A percentile compares a stretch with the other conserved stretches of the same genome.
Evolutionary conservation across 2,329 filamentous ascomycete genomes (phyloP).

Genomic region (Botryosphaeria dothidea): DNA sequence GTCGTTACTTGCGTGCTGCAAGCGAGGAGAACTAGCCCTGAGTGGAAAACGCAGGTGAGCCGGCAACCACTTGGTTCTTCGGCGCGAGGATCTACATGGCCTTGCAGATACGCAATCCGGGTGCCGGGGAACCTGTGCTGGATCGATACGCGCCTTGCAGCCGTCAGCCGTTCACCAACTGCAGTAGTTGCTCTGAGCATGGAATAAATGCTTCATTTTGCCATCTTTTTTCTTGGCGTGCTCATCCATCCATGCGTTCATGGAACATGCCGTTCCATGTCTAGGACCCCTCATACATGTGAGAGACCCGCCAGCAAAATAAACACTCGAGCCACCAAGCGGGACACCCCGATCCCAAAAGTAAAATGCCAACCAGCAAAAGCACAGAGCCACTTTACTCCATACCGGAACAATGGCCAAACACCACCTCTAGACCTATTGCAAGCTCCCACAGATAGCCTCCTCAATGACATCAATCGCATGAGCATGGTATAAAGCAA

Average conservation of each 20-base stretch:
- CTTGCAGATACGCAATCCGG: background rate
- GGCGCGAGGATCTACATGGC: background rate
- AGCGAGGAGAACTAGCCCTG: background rate
- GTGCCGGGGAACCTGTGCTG: background rate
- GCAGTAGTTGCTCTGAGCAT: background rate
- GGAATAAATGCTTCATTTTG: background rate
- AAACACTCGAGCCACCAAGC: background rate
- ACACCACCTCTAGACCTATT: background rate
- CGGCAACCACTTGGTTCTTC: background rate
- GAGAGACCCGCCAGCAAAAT: background rate
- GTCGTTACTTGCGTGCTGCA: background rate
- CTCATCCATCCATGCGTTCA: background rate
- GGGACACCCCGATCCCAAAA: background rate
- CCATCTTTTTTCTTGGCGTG: too few relatives aligned
- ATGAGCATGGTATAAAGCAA: background rate
- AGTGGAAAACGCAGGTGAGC: background rate
- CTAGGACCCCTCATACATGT: background rate
- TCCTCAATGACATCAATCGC: background rate
- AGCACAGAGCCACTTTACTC: background rate
- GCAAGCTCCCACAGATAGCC: background rate
- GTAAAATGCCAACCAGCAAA: background rate
- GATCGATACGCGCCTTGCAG: background rate
- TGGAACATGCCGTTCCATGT: background rate
- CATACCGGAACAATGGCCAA: background rate
- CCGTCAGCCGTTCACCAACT: too few relatives aligned